These are phyloP conservation scores for Chrysosporium keratinophilum DNA, from an alignment of 2,329 filamentous ascomycete species.

Conservation along the genomic window DNA sequence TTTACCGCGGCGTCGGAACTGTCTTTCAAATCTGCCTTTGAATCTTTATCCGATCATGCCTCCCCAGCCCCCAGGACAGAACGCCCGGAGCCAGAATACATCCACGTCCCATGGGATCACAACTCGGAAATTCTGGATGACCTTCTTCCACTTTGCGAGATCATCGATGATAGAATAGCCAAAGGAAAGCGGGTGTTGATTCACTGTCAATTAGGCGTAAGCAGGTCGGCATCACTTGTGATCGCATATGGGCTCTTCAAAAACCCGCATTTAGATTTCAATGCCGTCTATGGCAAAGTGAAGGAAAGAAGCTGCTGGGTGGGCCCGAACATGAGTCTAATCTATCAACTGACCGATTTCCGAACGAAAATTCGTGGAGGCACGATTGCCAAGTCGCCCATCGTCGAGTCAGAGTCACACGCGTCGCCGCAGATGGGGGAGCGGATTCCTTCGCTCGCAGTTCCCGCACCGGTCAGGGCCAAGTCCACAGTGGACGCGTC, in stretches of 20 bases:
- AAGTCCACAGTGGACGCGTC: constrained; percentile 6
- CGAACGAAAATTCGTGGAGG: constrained; percentile 30
- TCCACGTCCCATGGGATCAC: constrained; percentile 57
- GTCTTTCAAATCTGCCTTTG: constrained; percentile 43
- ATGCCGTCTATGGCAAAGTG: constrained; percentile 54
- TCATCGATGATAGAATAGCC: constrained; percentile 50
- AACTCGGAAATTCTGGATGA: constrained; percentile 58
- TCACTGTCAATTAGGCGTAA: constrained; percentile 56
- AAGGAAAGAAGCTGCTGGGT: constrained; percentile 58
- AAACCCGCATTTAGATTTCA: constrained; percentile 51
- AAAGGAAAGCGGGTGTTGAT: constrained; percentile 52
- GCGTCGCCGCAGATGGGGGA: not conserved
- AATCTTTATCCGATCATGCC: constrained; percentile 24
- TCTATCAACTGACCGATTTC: constrained; percentile 58
- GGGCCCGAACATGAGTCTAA: constrained; percentile 58
- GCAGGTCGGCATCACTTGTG: constrained; percentile 54
- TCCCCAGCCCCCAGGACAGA: constrained; percentile 26
- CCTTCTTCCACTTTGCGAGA: constrained; percentile 47
- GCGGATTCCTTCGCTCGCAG: not conserved
- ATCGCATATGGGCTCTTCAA: constrained; percentile 58
- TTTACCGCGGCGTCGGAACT: constrained; percentile 37
- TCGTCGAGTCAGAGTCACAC: not conserved
- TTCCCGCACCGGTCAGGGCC: not conserved
- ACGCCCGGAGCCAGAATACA: constrained; percentile 47
- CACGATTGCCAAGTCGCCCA: not conserved